Base-by-base conservation (phyloP, 352 stramenopile genomes). In the Phytophthora pistaciae region DNA sequence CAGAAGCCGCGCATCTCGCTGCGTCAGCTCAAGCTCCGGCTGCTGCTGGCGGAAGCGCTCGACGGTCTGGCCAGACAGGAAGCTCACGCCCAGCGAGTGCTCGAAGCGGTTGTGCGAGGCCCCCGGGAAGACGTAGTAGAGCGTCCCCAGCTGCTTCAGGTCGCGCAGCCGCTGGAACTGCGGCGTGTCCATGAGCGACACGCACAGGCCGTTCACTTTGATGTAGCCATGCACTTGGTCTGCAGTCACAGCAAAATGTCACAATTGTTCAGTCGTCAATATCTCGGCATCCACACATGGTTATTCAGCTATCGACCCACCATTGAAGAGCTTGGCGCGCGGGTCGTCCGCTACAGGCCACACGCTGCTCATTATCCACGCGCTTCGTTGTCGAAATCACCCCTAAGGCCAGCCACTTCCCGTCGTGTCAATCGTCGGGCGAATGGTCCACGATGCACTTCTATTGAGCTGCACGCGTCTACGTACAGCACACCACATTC, bases 61-160 rank as follows among this genome's bases (percentile, higher is more conserved):
- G 44, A 96, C 85, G 6, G 98, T 91, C 70, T 93, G 73, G 56
- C 93, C 91, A 0, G 96, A 96, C n/a, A 99, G 77, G 72, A 98
- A 92, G 16, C 93, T 94, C 33, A 99, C 96, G 23, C 98, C 98
- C 5, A 99, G 64, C 11, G 85, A 98, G 78, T 99, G 97, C 71
- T 99, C 93, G 60, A 99, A 99, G n/a, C 97, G 85, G 58, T 94
- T 98, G 78, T 99, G 97, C 49, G 89, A 95, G 1, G 83, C 93
- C 36, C 83, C 91, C 0, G 92, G 88, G 74, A 98, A 94, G 21
- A 95, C 85, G 52, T 95, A 93, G 72, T 93, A 95, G 31, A 93
- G 83, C 29, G 86, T 93, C 16, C 97, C 97, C 23, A 99, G 84
- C 80, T 99, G 98, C 72, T 98, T 97, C 25, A 99, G 81, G 49